Evolutionary conservation across 768 basidiomycete species (phyloP).

Genomic region (Kockovaella imperatae): DNA sequence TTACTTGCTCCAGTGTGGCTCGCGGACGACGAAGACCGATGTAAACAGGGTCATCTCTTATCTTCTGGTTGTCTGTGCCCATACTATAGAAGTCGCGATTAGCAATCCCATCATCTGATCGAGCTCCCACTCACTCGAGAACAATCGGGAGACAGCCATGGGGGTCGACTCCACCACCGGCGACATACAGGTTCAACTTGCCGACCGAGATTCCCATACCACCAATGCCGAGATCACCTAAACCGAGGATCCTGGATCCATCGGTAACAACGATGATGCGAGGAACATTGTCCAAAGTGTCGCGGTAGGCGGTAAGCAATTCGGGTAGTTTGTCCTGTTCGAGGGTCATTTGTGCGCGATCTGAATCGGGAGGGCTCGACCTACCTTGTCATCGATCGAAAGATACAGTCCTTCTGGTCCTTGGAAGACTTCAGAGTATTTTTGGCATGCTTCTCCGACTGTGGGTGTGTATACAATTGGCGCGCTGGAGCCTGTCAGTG

Average conservation of each 20-base stretch:
- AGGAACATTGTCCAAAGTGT: conserved; percentile 37
- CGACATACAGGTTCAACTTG: conserved; percentile 84
- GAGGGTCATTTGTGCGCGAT: neutral
- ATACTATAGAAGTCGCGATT: conserved; percentile 63
- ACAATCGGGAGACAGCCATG: conserved; percentile 35
- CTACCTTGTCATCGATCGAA: conserved; percentile 75
- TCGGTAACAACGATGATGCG: conserved; percentile 89
- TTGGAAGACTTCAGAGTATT: conserved; percentile 61
- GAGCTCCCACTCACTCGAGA: conserved; percentile 29
- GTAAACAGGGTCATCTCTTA: conserved; percentile 80
- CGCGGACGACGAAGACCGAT: conserved; percentile 65
- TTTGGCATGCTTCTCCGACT: conserved; percentile 81
- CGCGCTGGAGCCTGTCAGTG: conserved; percentile 49
- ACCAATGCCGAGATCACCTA: conserved; percentile 52
- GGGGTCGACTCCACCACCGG: conserved; percentile 62
- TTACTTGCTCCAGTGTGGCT: conserved; percentile 19
- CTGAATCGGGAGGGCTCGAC: conserved; percentile 41
- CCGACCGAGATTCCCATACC: conserved; percentile 62
- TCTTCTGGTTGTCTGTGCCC: conserved; percentile 74
- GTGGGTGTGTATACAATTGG: conserved; percentile 89
- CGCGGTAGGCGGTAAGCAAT: conserved; percentile 26
- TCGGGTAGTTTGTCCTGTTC: conserved; percentile 24
- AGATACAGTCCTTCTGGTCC: conserved; percentile 55
- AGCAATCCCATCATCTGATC: neutral
- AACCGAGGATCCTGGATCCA: conserved; percentile 82